Evolutionary conservation across 2,329 filamentous ascomycete genomes (phyloP).

Genomic region (Fusarium sp.): DNA sequence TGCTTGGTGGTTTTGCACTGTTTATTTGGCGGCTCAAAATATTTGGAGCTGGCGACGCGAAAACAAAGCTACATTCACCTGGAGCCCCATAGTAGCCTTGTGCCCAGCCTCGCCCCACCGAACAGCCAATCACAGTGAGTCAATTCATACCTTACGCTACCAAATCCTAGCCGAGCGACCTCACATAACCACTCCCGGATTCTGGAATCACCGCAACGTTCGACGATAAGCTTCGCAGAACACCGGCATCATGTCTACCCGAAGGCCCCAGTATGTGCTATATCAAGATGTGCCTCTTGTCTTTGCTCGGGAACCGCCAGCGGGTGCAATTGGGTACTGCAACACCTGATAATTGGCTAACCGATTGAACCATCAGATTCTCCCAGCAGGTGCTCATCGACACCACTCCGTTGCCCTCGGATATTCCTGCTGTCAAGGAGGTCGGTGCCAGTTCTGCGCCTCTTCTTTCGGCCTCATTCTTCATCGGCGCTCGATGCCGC

Average conservation of each 20-base stretch:
- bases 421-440: slow-evolving; percentile 93
- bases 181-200: slow-evolving; percentile 44
- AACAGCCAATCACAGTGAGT: slow-evolving; percentile 51
- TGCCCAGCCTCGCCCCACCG: slow-evolving; percentile 47
- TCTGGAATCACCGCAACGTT: slow-evolving; percentile 46
- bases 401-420: slow-evolving; percentile 91
- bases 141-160: slow-evolving; percentile 56
- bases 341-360: slow-evolving; percentile 41
- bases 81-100: slow-evolving; percentile 31
- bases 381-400: slow-evolving; percentile 93
- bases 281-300: background rate
- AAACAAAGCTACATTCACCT: slow-evolving; percentile 41
- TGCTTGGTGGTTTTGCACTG: slow-evolving; percentile 28
- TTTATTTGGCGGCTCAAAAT: slow-evolving; percentile 44
- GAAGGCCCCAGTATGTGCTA: slow-evolving; percentile 56
- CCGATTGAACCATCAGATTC: slow-evolving; percentile 73
- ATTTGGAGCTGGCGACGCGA: slow-evolving; percentile 47
- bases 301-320: background rate
- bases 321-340: slow-evolving; percentile 39
- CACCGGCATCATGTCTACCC: slow-evolving; percentile 54
- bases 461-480: slow-evolving; percentile 90
- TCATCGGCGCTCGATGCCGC: slow-evolving; percentile 95
- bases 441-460: slow-evolving; percentile 93
- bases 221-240: slow-evolving; percentile 45
- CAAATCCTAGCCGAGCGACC: slow-evolving; percentile 49